Evolutionary conservation across 305 asterid genomes (phyloP), one percentile per base, ranked within the genome.

Genomic region (Coffea humblotiana): DNA sequence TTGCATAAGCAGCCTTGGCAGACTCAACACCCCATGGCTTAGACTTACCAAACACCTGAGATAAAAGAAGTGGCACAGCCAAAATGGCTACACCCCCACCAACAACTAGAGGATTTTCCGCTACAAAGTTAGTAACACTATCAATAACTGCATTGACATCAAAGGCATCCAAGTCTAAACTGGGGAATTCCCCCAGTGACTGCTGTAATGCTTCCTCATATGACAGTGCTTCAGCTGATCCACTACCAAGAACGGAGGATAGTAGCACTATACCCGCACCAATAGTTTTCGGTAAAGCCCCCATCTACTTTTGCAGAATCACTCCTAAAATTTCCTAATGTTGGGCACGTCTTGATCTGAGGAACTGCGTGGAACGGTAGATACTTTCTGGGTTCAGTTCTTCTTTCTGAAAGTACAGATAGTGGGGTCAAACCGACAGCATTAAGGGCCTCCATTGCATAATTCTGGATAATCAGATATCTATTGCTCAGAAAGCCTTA

Each of bases 21-120:
- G 88, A 86, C 91, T 88, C 94, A 89, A 90, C 88, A 29, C 97
- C 99, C 94, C 93, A 94, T 27, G 97, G 83, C 90, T 89, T 91
- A 14, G 96, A 85, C 86, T 87, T 91, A 56, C 91, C 81, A 68
- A 96, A 76, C 72, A 93, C 81, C 91, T 82, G 95, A 48, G 97
- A 84, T 7, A 94, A 81, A 82, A 93, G 72, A 70, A 96, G 74
- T 52, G 99, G 98, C 79, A 90, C 89, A 19, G 88, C 97, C 85
- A 92, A 54, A 48, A 87, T 85, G 75, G 87, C 94, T 73, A 79
- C 76, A 16, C 94, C 97, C 43, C 93, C 97, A 45, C 88, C 99
- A 21, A 92, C 51, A 60, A 93, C 75, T 11, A 88, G 1, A 74
- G 98, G 98, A 82, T 96, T 94, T 6, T 94, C 96, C 19, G 84